phyloP scores from a whole-genome alignment of 1,284 basidiomycete species.

The Pholiota adiposa region DNA sequence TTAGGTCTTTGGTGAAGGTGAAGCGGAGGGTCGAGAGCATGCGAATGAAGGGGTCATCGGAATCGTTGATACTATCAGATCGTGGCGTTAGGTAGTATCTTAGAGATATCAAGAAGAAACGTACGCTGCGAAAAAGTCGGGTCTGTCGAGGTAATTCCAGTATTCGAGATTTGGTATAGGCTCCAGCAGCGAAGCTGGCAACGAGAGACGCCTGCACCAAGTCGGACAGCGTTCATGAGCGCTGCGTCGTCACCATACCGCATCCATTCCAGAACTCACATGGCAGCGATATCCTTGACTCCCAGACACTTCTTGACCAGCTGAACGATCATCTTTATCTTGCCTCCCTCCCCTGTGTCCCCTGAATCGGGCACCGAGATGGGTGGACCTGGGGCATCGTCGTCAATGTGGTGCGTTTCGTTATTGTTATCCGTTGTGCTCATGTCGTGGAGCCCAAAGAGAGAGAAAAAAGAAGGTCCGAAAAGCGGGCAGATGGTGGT shows the following conservation, averaged over 20 bases:
- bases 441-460: conserved; percentile 2
- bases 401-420: conserved; percentile 38
- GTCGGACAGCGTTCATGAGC: neutral
- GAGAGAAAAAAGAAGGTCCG: neutral
- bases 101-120: conserved; percentile 32
- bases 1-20: conserved; percentile 93
- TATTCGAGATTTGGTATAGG: conserved; percentile 95
- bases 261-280: conserved; percentile 52
- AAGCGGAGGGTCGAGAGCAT: conserved; percentile 93
- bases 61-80: conserved; percentile 78
- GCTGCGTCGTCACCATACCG: neutral
- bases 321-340: conserved; percentile 88
- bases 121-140: conserved; percentile 90
- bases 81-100: neutral
- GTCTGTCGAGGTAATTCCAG: conserved; percentile 94
- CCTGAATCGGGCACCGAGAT: conserved; percentile 78
- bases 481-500: neutral
- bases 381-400: conserved; percentile 59
- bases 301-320: conserved; percentile 87
- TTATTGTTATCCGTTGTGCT: conserved; percentile 15
- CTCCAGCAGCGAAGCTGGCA: conserved; percentile 89
- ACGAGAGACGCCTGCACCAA: conserved; percentile 74
- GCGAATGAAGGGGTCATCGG: conserved; percentile 87
- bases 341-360: conserved; percentile 82
- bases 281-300: conserved; percentile 90